Conservation (phyloP, 106 monocot genomes). For the Xerophyta viscosa region DNA sequence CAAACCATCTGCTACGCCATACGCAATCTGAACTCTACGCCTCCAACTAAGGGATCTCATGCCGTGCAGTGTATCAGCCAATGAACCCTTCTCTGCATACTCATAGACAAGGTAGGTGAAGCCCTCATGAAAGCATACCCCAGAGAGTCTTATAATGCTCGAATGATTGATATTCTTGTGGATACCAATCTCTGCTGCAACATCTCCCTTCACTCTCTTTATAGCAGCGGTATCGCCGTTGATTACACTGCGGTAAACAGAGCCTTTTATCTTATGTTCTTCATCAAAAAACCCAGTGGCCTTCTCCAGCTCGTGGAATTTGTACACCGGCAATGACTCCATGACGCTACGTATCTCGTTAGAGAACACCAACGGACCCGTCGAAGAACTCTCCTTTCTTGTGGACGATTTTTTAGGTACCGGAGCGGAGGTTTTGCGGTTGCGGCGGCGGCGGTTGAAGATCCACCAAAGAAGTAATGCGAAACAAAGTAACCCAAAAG, state of each 20-base stretch:
- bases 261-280: conserved; percentile 40
- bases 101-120: conserved; percentile 84
- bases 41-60: conserved; percentile 45
- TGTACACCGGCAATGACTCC: conserved; percentile 65
- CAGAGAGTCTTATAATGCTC: conserved; percentile 66
- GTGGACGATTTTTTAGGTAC: too few species aligned
- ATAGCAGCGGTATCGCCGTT: conserved; percentile 68
- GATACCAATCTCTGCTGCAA: conserved; percentile 57
- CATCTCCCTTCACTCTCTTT: conserved; percentile 62
- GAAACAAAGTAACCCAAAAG: conserved; percentile 10
- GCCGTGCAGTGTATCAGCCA: conserved; percentile 65
- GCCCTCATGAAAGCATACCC: conserved; percentile 62
- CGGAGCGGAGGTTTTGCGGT: too few species aligned
- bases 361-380: conserved; percentile 9
- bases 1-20: conserved; percentile 71
- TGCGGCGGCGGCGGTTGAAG: conserved; percentile 6
- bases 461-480: conserved; percentile 2
- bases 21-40: conserved; percentile 60
- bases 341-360: conserved; percentile 36
- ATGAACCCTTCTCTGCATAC: conserved; percentile 63
- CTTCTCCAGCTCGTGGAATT: conserved; percentile 49
- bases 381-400: not conserved
- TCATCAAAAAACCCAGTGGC: conserved; percentile 59
- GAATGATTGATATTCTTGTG: conserved; percentile 74
- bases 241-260: conserved; percentile 66